Percentiles rank a stretch among this genome's conserved stretches.
Conservation (phyloP, 2,329 filamentous ascomycete genomes). For the Diplodia intermedia region DNA sequence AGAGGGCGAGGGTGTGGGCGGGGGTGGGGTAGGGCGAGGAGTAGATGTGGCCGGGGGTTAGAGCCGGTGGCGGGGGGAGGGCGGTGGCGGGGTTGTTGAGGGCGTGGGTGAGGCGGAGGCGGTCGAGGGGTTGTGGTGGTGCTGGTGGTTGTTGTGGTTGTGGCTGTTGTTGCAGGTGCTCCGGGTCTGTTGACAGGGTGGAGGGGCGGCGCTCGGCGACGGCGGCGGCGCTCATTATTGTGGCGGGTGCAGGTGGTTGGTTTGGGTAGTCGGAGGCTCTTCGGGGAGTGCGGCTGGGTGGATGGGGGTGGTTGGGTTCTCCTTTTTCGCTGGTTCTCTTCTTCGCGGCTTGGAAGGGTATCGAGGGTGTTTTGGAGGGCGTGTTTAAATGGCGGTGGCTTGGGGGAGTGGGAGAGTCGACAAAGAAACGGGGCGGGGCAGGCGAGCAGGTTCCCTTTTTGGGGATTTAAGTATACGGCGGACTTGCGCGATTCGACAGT, state of each 20-base stretch:
- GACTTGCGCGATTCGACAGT: conserved; percentile 14
- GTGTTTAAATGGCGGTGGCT: background rate
- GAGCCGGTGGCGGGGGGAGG: conserved; percentile 66
- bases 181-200: conserved; percentile 35
- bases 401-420: background rate
- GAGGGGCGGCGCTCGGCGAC: background rate
- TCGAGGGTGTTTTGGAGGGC: background rate
- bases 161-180: conserved; percentile 38
- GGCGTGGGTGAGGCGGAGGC: conserved; percentile 37
- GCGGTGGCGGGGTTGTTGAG: background rate
- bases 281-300: background rate
- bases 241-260: background rate
- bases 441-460: background rate
- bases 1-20: conserved; percentile 75
- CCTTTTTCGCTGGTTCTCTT: background rate
- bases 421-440: background rate
- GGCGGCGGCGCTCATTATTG: conserved; percentile 10
- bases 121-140: conserved; percentile 43
- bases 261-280: background rate
- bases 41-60: conserved; percentile 34
- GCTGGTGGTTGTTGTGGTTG: conserved; percentile 8
- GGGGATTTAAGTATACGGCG: background rate
- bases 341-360: background rate
- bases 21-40: conserved; percentile 2
- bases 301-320: background rate